phyloP scores from a whole-genome alignment of 805 yeast species.

The Maudiozyma turicensis region DNA sequence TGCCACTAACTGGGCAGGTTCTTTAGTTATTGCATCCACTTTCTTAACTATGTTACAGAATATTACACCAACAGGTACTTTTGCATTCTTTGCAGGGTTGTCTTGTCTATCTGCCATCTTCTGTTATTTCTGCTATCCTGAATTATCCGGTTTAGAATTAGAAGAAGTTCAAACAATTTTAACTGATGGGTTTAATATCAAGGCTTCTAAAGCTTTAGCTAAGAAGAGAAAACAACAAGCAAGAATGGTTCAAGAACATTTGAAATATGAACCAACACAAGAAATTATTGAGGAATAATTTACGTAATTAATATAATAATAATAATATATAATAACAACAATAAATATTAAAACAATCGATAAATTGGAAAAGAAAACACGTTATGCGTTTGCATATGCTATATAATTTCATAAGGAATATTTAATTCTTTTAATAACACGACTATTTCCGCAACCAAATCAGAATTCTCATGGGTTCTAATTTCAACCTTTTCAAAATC shows the following conservation, averaged over 20 bases:
- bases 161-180: conserved; percentile 84
- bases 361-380: background rate
- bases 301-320: background rate
- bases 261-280: conserved; percentile 19
- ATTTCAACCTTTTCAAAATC: conserved; percentile 19
- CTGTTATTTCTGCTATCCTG: conserved; percentile 83
- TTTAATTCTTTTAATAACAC: conserved; percentile 2
- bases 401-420: conserved; percentile 8
- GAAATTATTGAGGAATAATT: conserved; percentile 15
- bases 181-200: conserved; percentile 79
- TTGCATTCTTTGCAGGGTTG: conserved; percentile 79
- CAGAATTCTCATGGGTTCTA: background rate
- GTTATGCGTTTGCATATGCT: background rate
- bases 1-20: conserved; percentile 93
- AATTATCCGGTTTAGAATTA: conserved; percentile 76
- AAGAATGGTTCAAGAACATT: conserved; percentile 7
- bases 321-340: background rate
- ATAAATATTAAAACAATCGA: background rate
- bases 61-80: conserved; percentile 93
- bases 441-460: background rate
- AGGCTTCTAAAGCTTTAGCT: conserved; percentile 48
- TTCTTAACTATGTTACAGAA: conserved; percentile 89
- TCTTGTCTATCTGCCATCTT: conserved; percentile 62
- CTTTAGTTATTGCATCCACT: conserved; percentile 80
- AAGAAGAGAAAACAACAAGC: conserved; percentile 32